Conservation (phyloP, 2,329 filamentous ascomycete species). For the Hypomyces perniciosus region DNA sequence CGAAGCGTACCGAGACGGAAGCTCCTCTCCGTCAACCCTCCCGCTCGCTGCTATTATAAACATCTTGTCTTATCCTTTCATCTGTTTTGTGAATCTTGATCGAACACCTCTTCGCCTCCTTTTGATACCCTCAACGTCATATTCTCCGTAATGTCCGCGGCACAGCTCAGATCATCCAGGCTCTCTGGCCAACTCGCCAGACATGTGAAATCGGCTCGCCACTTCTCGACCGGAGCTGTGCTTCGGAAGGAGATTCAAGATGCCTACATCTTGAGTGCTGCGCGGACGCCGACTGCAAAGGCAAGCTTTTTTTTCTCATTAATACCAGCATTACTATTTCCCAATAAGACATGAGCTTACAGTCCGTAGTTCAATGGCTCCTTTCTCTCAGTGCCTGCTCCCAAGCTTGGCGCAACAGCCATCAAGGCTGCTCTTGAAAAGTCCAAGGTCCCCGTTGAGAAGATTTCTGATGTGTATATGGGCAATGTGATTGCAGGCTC, state of each 20-base stretch:
- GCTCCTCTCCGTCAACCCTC: slow-evolving; percentile 3
- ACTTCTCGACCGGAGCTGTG: slow-evolving; percentile 41
- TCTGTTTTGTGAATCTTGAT: not conserved
- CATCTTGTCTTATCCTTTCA: not conserved
- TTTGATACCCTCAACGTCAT: slow-evolving; percentile 1
- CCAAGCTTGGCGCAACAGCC: slow-evolving; percentile 81
- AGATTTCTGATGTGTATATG: slow-evolving; percentile 93
- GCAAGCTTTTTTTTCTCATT: slow-evolving; percentile 37
- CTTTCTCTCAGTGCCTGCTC: slow-evolving; percentile 74
- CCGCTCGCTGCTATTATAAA: not conserved
- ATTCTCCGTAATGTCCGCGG: slow-evolving; percentile 21
- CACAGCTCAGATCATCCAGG: slow-evolving; percentile 30
- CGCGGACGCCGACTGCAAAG: slow-evolving; percentile 85
- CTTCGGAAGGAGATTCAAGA: slow-evolving; percentile 68
- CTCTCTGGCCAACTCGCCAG: slow-evolving; percentile 31
- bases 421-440: slow-evolving; percentile 89
- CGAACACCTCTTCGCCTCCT: not conserved
- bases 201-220: slow-evolving; percentile 37
- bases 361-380: slow-evolving; percentile 79
- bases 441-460: slow-evolving; percentile 71
- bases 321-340: not conserved
- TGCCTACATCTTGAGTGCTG: slow-evolving; percentile 87
- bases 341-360: not conserved
- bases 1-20: slow-evolving; percentile 31
- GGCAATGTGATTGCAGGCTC: slow-evolving; percentile 84